Base-by-base conservation (phyloP, 2,329 filamentous ascomycete species). In the Diaporthe sp. region DNA sequence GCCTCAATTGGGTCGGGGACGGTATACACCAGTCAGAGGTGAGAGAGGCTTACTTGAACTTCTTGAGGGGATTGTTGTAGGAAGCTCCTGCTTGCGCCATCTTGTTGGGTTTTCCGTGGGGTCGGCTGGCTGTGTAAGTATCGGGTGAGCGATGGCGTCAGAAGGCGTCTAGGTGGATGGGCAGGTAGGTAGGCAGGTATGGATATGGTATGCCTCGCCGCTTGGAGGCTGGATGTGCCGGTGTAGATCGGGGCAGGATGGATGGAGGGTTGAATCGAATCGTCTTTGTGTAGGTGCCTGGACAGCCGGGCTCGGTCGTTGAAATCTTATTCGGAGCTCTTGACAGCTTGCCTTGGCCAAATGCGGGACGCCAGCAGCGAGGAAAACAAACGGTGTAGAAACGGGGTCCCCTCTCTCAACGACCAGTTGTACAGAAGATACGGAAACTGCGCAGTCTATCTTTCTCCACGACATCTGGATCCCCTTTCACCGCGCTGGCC, bases 11-110 rank as follows among this genome's bases (percentile, higher is more conserved):
- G 58, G 42, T 30, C 8, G 35, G 32, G 35, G 35, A 42, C 50
- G 42, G 55, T 47, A 71, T 35, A 80, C 81, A 76, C 3, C 17
- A 44, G 35, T 12, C 35, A n/a, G 4, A 4, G 66, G 58, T 66
- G 32, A 32, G 32, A 30, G n/a, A 4, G 19, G 72, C 86, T 75
- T 89, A 98, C 96, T 99, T 99, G 93, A 98, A 99, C 87, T 99
- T 99, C 94, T 99, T 99, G 87, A 99, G 89, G 81, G 97, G 97
- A 89, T 98, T 98, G 85, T 97, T 98, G 90, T 98, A 99, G 78
- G 94, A 94, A 85, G 94, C 94, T 82, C 92, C 85, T 80, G 92
- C 87, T 86, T 95, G 92, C 85, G 96, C 94, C 96, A 98, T 98
- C 83, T 83, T 91, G 85, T 82, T 80, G 76, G 77, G 65, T 74